Conservation (phyloP, 768 basidiomycete species). For the Chalciporus sphaerocephalus region DNA sequence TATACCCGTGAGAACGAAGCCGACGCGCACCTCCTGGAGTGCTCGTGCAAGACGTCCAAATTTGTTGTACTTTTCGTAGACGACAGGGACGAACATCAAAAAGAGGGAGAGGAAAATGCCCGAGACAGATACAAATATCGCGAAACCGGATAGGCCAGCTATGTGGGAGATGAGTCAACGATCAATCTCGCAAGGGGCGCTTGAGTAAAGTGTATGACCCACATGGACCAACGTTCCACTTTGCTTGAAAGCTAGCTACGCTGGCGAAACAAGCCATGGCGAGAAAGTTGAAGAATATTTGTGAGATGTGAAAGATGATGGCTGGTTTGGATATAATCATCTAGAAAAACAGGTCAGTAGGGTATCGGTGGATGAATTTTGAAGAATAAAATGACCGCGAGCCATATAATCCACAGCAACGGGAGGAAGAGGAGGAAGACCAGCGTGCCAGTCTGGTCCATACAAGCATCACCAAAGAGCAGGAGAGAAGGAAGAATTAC, state of each 20-base stretch:
- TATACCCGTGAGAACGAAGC: slow-evolving; percentile 73
- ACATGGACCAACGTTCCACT: slow-evolving; percentile 85
- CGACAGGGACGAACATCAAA: slow-evolving; percentile 71
- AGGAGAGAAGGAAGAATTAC: slow-evolving; percentile 28
- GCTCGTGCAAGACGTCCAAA: slow-evolving; percentile 72
- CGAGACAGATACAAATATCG: slow-evolving; percentile 71
- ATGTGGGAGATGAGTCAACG: slow-evolving; percentile 14
- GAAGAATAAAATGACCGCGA: slow-evolving; percentile 51
- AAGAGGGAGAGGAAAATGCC: slow-evolving; percentile 72
- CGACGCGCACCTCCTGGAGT: slow-evolving; percentile 76
- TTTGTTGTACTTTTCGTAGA: slow-evolving; percentile 84
- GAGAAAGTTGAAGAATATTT: slow-evolving; percentile 91
- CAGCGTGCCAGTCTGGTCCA: slow-evolving; percentile 45
- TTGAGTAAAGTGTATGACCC: slow-evolving; percentile 31
- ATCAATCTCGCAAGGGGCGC: neutral
- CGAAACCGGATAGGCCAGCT: slow-evolving; percentile 88
- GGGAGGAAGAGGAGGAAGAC: slow-evolving; percentile 64
- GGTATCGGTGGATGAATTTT: slow-evolving; percentile 3
- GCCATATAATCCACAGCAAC: slow-evolving; percentile 60
- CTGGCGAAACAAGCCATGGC: slow-evolving; percentile 89
- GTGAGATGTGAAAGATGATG: slow-evolving; percentile 69
- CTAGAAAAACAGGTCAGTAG: slow-evolving; percentile 36
- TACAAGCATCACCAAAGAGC: slow-evolving; percentile 31
- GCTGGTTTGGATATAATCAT: slow-evolving; percentile 86
- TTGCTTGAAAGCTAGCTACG: slow-evolving; percentile 84